Evolutionary conservation across 2,329 filamentous ascomycete genomes (phyloP).

Genomic region (Penicillium sp.): DNA sequence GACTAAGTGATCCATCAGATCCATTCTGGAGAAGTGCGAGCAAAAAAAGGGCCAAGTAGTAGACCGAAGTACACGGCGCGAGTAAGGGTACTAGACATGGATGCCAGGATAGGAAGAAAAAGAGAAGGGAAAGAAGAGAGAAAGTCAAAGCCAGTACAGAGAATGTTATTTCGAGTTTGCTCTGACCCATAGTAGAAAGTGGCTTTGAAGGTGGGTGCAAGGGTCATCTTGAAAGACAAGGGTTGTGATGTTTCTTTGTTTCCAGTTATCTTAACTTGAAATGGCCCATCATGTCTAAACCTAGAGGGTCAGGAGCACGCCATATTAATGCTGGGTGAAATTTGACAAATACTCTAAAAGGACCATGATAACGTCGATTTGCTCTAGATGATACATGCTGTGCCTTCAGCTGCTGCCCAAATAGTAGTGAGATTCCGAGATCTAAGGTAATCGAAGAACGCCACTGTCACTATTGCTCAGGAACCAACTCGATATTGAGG

Average conservation of each 20-base stretch:
- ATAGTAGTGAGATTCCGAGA: too few species aligned
- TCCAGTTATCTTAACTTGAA: background rate
- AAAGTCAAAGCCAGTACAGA: background rate
- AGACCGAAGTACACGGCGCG: background rate
- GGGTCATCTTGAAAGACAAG: background rate
- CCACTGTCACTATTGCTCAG: background rate
- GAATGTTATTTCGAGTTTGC: background rate
- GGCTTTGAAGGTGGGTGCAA: background rate
- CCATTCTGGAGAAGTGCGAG: background rate
- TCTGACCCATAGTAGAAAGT: background rate
- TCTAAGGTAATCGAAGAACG: background rate
- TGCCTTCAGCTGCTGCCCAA: background rate
- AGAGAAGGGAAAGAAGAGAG: background rate
- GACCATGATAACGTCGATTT: too few species aligned
- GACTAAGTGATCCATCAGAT: conserved; percentile 9
- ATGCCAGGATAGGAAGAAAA: background rate
- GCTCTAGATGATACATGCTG: background rate
- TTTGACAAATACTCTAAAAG: too few species aligned
- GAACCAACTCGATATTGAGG: background rate
- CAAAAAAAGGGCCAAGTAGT: background rate
- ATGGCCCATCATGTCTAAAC: background rate
- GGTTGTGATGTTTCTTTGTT: background rate
- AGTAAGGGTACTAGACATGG: background rate
- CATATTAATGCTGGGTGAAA: background rate
- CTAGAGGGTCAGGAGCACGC: background rate